Base-by-base conservation (phyloP, 2,329 filamentous ascomycete species). In the Colletotrichum sansevieriae region DNA sequence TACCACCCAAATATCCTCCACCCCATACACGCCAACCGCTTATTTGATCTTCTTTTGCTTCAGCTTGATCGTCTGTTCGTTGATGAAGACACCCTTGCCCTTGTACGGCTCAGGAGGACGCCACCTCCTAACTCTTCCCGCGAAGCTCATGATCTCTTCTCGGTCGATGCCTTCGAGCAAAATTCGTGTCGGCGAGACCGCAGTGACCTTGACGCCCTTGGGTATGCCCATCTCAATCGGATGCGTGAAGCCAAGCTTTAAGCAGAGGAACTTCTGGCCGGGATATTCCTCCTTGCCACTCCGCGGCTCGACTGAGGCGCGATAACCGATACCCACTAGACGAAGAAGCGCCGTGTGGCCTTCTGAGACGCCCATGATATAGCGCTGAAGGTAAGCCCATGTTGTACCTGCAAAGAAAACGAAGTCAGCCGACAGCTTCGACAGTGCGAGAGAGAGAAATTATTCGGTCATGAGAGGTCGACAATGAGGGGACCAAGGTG, bases 21-120 rank as follows among this genome's bases (percentile, higher is more conserved):
- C 5, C n/a, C 29, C 52, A 8, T 49, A 39, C 46, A 52, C 4
- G n/a, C 29, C 46, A 46, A 25, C 43, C 73, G 52, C 77, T 84
- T 90, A 96, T 86, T 95, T 95, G 80, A 95, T 94, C 88, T 95
- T 96, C 91, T 98, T 99, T 76, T 93, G 92, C 91, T 99, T 99
- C 81, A 99, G 81, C 87, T 92, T 97, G 83, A 99, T 98, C 35
- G 94, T 98, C 87, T 99, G 94, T 72, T 95, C 94, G 77, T 98
- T 97, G 75, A 99, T 91, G 79, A 98, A 99, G 75, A 99, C 97
- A 75, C 96, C 96, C 89, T 99, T 98, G 73, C 96, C 96, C 89
- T 99, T 99, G 83, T 99, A 99, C 72, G 96, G 96, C 83, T 99
- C 96, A 35, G 96, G 96, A 72, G 88, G 88, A 78, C 96, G 91